Evolutionary conservation across 2,329 filamentous ascomycete genomes (phyloP).

Genomic region (Colletotrichum higginsianum): DNA sequence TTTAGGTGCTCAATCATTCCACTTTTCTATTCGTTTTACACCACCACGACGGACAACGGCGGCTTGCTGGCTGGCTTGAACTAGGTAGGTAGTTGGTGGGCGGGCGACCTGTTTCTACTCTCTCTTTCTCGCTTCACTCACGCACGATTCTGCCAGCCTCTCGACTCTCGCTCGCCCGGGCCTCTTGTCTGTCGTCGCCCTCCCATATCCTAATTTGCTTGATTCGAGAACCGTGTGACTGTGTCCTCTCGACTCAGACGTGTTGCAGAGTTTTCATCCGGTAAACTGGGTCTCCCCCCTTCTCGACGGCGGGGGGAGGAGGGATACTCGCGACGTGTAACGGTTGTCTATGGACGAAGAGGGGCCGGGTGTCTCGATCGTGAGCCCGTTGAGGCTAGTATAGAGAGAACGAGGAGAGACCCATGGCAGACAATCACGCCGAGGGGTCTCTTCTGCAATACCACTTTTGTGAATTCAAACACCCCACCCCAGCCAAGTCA

Average conservation of each 20-base stretch:
- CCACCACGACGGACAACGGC: too few relatives aligned
- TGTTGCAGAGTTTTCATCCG: slow-evolving; percentile 23
- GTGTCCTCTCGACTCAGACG: background rate
- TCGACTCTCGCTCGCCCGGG: background rate
- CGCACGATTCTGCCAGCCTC: background rate
- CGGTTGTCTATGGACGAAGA: background rate
- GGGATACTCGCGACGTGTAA: background rate
- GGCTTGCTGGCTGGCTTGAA: background rate
- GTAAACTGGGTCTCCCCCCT: slow-evolving; percentile 2
- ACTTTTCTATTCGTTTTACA: too few relatives aligned
- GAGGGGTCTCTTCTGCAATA: background rate
- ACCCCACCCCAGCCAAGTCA: background rate
- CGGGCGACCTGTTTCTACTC: too few relatives aligned
- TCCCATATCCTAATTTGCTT: slow-evolving; percentile 12
- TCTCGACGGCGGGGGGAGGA: background rate
- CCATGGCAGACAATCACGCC: background rate
- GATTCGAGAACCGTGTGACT: background rate
- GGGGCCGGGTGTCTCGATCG: background rate
- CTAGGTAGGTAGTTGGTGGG: background rate
- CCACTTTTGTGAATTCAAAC: too few relatives aligned
- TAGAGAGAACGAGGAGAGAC: background rate
- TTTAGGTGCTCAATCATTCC: background rate
- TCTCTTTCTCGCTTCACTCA: too few relatives aligned
- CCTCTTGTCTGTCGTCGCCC: slow-evolving; percentile 2
- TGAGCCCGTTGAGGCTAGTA: background rate